Evolutionary conservation across 208 protist species (phyloP).

Genomic region (Acanthamoeba rhysodes): DNA sequence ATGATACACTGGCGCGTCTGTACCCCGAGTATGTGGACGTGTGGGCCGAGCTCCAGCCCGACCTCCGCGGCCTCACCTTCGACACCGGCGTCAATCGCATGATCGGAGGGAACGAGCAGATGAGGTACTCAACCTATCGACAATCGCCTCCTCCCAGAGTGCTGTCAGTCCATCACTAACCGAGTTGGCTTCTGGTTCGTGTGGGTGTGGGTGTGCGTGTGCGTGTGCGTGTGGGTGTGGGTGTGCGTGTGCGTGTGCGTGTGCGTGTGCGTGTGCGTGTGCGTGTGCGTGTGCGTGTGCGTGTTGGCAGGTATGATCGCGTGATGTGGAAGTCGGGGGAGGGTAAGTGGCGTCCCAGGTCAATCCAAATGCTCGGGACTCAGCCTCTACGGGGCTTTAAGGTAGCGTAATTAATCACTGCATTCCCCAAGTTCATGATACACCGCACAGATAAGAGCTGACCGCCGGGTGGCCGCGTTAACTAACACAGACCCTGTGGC

Average conservation of each 20-base stretch:
- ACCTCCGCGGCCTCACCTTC: slow-evolving; percentile 6
- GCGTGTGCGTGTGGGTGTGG: no score
- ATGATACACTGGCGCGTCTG: background rate
- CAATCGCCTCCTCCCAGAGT: background rate
- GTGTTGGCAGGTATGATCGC: background rate
- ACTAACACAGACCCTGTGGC: background rate
- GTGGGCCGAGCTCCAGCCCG: background rate
- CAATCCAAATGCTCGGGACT: background rate
- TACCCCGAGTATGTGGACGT: slow-evolving; percentile 26
- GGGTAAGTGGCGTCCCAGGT: background rate
- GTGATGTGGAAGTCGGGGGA: slow-evolving; percentile 35
- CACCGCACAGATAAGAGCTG: no score
- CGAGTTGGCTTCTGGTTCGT: no score
- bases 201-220: no score
- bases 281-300: no score
- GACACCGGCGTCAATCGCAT: slow-evolving; percentile 1
- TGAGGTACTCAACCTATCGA: background rate
- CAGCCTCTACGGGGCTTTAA: background rate
- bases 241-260: no score
- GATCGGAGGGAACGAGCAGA: background rate
- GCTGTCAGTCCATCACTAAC: no score
- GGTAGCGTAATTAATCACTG: background rate
- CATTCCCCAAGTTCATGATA: background rate
- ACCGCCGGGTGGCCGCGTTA: no score
- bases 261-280: no score